Percentiles rank a stretch among this genome's conserved stretches.
Evolutionary conservation across 768 basidiomycete genomes (phyloP).

Genomic region (Suillus sp.): DNA sequence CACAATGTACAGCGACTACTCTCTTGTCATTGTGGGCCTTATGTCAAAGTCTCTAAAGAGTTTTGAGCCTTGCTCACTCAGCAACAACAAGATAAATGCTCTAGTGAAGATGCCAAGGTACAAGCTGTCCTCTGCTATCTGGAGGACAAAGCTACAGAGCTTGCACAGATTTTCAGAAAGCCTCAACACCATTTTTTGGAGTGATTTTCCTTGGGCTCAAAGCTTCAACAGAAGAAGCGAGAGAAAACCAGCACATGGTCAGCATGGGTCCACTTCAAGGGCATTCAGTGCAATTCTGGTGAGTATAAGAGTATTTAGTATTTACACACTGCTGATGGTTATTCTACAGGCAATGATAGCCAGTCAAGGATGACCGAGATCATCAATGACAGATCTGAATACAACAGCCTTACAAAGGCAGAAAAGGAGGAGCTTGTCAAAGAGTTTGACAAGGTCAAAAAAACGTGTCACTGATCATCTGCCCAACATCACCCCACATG

Average conservation of each 20-base stretch:
- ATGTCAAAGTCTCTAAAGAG: not conserved
- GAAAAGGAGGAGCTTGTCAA: not conserved
- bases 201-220: not conserved
- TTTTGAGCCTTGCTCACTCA: not conserved
- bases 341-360: too few species aligned
- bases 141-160: not conserved
- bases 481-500: not conserved
- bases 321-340: too few species aligned
- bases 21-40: not conserved
- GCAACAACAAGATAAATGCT: not conserved
- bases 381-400: not conserved
- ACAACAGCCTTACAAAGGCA: not conserved
- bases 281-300: too few species aligned
- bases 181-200: not conserved
- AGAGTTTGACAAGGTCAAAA: not conserved
- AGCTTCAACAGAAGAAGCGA: not conserved
- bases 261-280: not conserved
- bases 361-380: not conserved
- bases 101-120: not conserved
- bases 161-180: not conserved
- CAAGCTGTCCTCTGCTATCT: not conserved
- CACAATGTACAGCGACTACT: not conserved
- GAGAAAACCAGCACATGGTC: not conserved
- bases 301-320: too few species aligned
- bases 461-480: not conserved